Conservation (phyloP, 2,329 filamentous ascomycete species). For the Cyphellophora europaea region DNA sequence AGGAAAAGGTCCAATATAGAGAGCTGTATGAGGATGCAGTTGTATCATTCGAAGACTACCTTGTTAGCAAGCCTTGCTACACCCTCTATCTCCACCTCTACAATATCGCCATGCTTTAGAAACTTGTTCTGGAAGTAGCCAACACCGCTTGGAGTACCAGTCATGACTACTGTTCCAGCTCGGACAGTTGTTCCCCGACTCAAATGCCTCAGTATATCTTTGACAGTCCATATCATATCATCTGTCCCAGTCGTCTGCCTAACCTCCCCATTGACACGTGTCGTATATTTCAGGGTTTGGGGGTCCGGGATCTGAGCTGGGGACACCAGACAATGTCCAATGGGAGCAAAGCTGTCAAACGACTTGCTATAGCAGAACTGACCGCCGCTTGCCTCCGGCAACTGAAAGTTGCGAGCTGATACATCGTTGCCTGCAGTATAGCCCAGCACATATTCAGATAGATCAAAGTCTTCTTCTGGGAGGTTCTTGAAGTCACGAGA, state of each 20-base stretch:
- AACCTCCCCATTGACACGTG: constrained; percentile 25
- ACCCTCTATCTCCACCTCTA: constrained; percentile 3
- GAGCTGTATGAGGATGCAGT: no score
- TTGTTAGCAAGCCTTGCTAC: constrained; percentile 1
- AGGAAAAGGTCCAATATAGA: no score
- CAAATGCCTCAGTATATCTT: constrained; percentile 24
- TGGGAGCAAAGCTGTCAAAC: constrained; percentile 33
- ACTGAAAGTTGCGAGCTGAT: constrained; percentile 26
- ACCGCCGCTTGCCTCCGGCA: constrained; percentile 19
- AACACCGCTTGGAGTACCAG: constrained; percentile 32
- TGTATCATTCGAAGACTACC: constrained; percentile 4
- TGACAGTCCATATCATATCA: constrained; percentile 28
- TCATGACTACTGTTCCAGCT: constrained; percentile 29
- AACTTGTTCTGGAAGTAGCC: constrained; percentile 25
- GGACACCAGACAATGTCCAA: constrained; percentile 27
- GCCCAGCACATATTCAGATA: constrained; percentile 26
- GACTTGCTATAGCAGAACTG: constrained; percentile 31
- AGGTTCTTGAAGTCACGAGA: constrained; percentile 5
- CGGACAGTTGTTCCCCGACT: constrained; percentile 27
- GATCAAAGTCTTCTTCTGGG: constrained; percentile 1
- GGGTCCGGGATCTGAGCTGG: constrained; percentile 27
- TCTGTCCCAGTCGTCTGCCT: constrained; percentile 27
- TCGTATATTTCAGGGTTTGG: constrained; percentile 20
- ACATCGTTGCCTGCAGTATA: constrained; percentile 31
- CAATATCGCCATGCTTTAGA: constrained; percentile 3